These are phyloP conservation scores for Starmera caribaea DNA, from an alignment of 805 yeast species.

Conservation along the genomic window DNA sequence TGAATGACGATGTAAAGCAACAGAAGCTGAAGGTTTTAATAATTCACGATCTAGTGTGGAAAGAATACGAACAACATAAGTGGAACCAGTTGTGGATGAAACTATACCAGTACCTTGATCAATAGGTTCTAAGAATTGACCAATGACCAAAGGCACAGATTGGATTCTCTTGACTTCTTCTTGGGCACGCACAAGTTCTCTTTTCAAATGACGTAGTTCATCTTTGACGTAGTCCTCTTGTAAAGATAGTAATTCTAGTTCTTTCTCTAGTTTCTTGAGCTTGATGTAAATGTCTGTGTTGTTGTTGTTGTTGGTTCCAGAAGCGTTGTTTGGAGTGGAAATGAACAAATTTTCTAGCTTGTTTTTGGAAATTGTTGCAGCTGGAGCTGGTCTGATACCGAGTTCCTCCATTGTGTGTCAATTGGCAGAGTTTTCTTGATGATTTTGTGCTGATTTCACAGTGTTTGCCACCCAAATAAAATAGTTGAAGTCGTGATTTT, in stretches of 20 bases:
- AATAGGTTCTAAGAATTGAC: constrained; percentile 95
- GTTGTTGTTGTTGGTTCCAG: constrained; percentile 10
- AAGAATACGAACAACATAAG: constrained; percentile 89
- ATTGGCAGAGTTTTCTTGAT: too few species aligned
- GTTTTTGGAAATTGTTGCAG: constrained; percentile 23
- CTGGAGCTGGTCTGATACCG: constrained; percentile 34
- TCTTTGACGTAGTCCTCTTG: constrained; percentile 98
- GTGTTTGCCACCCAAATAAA: too few species aligned
- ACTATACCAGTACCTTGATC: constrained; percentile 96
- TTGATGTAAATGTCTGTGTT: constrained; percentile 68
- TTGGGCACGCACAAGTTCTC: constrained; percentile 93
- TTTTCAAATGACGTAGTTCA: constrained; percentile 91
- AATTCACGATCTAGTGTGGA: constrained; percentile 93
- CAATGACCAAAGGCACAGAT: constrained; percentile 95
- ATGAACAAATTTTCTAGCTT: constrained; percentile 19
- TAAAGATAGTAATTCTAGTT: constrained; percentile 69
- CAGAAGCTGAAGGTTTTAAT: constrained; percentile 89
- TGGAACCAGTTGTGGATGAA: constrained; percentile 95
- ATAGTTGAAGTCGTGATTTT: too few species aligned
- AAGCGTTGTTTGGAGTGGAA: constrained; percentile 13
- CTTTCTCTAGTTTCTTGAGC: constrained; percentile 84
- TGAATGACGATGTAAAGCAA: constrained; percentile 96
- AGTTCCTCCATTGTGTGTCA: constrained; percentile 46
- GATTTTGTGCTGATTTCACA: too few species aligned
- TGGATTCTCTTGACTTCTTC: constrained; percentile 97